phyloP scores from a whole-genome alignment of 2,329 filamentous ascomycete species.

The Penicillium sp. region DNA sequence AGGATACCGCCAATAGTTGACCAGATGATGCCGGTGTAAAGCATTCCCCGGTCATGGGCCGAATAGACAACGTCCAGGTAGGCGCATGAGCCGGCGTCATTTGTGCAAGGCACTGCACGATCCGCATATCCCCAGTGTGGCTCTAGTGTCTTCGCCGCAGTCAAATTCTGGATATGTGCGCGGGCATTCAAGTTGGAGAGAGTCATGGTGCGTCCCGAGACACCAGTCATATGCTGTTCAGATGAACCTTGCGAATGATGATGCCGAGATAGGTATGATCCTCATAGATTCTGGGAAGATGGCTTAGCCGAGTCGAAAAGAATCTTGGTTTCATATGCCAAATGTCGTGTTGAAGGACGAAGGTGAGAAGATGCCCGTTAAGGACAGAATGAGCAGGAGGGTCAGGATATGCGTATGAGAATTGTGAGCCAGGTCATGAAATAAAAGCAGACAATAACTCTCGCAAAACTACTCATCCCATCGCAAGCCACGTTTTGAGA shows the following conservation, averaged over 20 bases:
- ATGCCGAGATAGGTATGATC: not conserved
- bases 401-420: not conserved
- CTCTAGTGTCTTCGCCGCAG: constrained; percentile 43
- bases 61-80: constrained; percentile 61
- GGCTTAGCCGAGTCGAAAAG: not conserved
- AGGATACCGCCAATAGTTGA: constrained; percentile 54
- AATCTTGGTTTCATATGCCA: not conserved
- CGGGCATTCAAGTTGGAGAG: constrained; percentile 22
- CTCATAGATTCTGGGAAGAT: not conserved
- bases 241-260: not conserved
- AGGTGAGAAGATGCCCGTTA: not conserved
- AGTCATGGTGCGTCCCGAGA: constrained; percentile 9
- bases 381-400: no score
- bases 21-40: constrained; percentile 61
- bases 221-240: not conserved
- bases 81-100: constrained; percentile 59
- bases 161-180: constrained; percentile 50
- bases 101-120: constrained; percentile 59
- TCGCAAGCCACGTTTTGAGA: constrained; percentile 8
- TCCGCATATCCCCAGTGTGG: constrained; percentile 61
- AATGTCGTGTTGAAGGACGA: not conserved
- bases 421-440: not conserved
- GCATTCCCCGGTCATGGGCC: constrained; percentile 57
- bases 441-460: not conserved
- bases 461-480: not conserved